These are phyloP conservation scores for Rhodotorula paludigena DNA, from an alignment of 768 basidiomycete species.

Conservation along the genomic window DNA sequence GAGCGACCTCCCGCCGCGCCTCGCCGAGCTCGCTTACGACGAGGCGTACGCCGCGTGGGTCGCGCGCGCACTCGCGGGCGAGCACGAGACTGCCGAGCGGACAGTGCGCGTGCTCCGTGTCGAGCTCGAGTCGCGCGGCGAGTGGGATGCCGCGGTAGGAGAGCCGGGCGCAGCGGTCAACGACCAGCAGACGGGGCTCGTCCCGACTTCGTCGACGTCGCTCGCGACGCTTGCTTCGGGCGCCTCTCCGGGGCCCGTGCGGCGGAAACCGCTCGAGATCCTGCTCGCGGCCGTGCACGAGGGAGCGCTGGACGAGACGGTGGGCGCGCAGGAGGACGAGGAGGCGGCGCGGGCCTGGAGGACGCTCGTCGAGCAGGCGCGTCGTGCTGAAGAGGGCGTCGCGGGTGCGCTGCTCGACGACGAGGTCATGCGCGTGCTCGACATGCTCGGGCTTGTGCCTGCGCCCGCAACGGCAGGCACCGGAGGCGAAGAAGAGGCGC, in stretches of 20 bases:
- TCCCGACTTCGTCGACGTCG: too few species aligned
- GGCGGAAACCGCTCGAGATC: constrained; percentile 16
- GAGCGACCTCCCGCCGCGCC: constrained; percentile 10
- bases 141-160: constrained; percentile 14
- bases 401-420: constrained; percentile 10
- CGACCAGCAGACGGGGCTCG: constrained; percentile 29
- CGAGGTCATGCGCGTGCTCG: constrained; percentile 18
- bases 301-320: background rate
- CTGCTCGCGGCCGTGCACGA: constrained; percentile 14
- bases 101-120: constrained; percentile 12
- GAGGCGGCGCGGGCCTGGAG: constrained; percentile 4
- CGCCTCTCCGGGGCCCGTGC: too few species aligned
- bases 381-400: too few species aligned
- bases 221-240: too few species aligned
- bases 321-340: background rate
- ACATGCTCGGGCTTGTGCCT: constrained; percentile 18
- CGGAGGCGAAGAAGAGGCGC: background rate
- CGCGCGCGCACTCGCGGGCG: background rate
- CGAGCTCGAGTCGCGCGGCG: constrained; percentile 17
- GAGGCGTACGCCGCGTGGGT: constrained; percentile 1
- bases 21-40: constrained; percentile 17
- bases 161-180: constrained; percentile 6
- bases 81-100: background rate
- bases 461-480: background rate
- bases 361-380: background rate